Base-by-base conservation (phyloP, 192 early-diverging fungal genomes). In the Fimicolochytrium jonesii region DNA sequence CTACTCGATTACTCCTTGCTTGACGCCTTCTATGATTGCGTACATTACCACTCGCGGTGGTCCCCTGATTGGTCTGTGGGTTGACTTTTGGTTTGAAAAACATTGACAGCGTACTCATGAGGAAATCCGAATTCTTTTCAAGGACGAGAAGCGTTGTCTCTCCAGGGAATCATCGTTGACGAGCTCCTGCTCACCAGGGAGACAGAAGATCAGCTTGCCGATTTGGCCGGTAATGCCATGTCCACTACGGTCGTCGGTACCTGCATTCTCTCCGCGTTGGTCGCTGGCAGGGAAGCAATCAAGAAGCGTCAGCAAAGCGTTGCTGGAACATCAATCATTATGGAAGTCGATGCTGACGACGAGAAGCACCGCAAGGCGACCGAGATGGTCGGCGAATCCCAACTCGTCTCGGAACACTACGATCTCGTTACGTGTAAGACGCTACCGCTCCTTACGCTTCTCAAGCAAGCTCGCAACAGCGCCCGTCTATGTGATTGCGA, bases 151-250 rank as follows among this genome's bases (percentile, higher is more conserved):
- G 72, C 76, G 11, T 48, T 78, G 20, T 56, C 57, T 45, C 62
- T 78, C 7, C 76, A 78, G 53, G 76, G 76, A 18, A 56, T 78
- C 34, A 69, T 69, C 2, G 54, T 75, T 11, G 60, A 75, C 32
- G 67, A 78, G 36, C 55, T 78, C 28, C 52, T 75, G 2, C 47
- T 78, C 29, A 78, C 76, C 2, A 61, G 69, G 10, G 76, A 78
- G 57, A 64, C 69, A 23, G 59, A 70, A 28, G 71, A 73, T 39
- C 56, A 78, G 33, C 47, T 78, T 30, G 60, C 64, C 23, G 76
- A 78, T 60, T 61, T 78, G 48, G 76, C 76, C 17, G 76, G 76
- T 2, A 78, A 78, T 52, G 76, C 76, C 51, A 78, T 78, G 76
- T 59, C 76, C 2, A 72, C 66, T 30, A 78, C 76, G 17, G 76